phyloP scores from a whole-genome alignment of 2,329 filamentous ascomycete genomes.

The Colletotrichum sublineola region DNA sequence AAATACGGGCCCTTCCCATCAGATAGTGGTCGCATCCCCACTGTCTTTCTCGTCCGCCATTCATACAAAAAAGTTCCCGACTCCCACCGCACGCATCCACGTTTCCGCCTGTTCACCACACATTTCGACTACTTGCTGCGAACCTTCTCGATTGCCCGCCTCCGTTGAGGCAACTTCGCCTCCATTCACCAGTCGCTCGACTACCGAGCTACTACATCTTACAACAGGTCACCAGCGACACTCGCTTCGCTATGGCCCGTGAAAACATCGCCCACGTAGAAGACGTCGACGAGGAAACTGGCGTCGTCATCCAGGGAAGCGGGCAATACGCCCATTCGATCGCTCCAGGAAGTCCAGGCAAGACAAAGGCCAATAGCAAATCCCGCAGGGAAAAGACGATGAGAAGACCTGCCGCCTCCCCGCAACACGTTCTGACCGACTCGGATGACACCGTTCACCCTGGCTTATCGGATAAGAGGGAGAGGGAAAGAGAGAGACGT shows the following conservation, averaged over 20 bases:
- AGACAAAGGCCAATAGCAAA: slow-evolving; percentile 67
- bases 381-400: slow-evolving; percentile 56
- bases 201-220: slow-evolving; percentile 23
- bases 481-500: slow-evolving; percentile 47
- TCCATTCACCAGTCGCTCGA: slow-evolving; percentile 36
- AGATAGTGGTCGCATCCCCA: slow-evolving; percentile 43
- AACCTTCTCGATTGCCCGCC: slow-evolving; percentile 40
- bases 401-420: slow-evolving; percentile 55
- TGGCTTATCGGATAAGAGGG: slow-evolving; percentile 49
- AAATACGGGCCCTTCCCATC: slow-evolving; percentile 43
- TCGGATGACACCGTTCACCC: slow-evolving; percentile 60
- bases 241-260: slow-evolving; percentile 57
- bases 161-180: slow-evolving; percentile 41
- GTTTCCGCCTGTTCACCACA: slow-evolving; percentile 27
- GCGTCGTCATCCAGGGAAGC: slow-evolving; percentile 56
- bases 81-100: slow-evolving; percentile 35
- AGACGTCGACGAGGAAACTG: slow-evolving; percentile 66
- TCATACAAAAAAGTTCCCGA: slow-evolving; percentile 44
- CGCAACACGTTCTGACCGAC: slow-evolving; percentile 53
- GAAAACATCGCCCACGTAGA: slow-evolving; percentile 60
- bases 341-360: slow-evolving; percentile 58
- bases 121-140: slow-evolving; percentile 30
- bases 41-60: slow-evolving; percentile 29
- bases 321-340: slow-evolving; percentile 63
- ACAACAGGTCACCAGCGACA: slow-evolving; percentile 28